Percentiles rank a stretch among this genome's conserved stretches.
Conservation (phyloP, 257 asterid genomes). For the Coffea eugenioides region DNA sequence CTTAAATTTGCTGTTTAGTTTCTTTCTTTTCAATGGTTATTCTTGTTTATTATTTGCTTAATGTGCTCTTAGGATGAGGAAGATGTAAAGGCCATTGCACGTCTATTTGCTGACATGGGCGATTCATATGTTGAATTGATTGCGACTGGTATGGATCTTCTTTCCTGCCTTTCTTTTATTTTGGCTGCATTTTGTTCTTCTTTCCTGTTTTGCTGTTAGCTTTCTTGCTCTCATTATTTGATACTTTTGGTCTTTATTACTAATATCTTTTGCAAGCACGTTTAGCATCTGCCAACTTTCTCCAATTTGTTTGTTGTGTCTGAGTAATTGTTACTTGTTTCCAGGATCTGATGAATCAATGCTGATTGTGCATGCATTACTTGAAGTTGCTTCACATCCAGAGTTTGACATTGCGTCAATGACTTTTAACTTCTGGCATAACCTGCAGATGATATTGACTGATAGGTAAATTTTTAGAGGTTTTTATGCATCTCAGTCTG, state of each 20-base stretch:
- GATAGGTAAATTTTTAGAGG: conserved; percentile 56
- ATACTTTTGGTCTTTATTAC: conserved; percentile 11
- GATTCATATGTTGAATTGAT: conserved; percentile 96
- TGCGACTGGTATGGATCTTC: conserved; percentile 72
- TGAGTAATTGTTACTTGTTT: conserved; percentile 23
- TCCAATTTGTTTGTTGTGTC: neutral
- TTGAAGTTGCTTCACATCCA: conserved; percentile 96
- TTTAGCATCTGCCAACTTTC: neutral
- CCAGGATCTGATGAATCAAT: conserved; percentile 98
- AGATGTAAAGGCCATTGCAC: conserved; percentile 98
- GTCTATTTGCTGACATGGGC: conserved; percentile 97
- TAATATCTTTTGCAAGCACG: neutral
- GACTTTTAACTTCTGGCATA: conserved; percentile 99
- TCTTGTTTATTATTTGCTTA: conserved; percentile 26
- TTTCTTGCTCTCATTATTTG: neutral
- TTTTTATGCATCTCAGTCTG: neutral
- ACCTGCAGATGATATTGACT: conserved; percentile 72
- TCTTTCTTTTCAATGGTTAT: conserved; percentile 11
- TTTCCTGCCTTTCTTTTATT: neutral
- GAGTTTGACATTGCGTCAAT: conserved; percentile 97
- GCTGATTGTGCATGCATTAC: conserved; percentile 87
- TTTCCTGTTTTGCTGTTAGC: conserved; percentile 10
- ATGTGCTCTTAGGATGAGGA: conserved; percentile 75
- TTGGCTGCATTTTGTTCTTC: no score
- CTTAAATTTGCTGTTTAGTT: neutral